Percentiles rank a stretch among this genome's conserved stretches.
phyloP scores from a whole-genome alignment of 106 monocot genomes.

The Platanthera guangdongensis region DNA sequence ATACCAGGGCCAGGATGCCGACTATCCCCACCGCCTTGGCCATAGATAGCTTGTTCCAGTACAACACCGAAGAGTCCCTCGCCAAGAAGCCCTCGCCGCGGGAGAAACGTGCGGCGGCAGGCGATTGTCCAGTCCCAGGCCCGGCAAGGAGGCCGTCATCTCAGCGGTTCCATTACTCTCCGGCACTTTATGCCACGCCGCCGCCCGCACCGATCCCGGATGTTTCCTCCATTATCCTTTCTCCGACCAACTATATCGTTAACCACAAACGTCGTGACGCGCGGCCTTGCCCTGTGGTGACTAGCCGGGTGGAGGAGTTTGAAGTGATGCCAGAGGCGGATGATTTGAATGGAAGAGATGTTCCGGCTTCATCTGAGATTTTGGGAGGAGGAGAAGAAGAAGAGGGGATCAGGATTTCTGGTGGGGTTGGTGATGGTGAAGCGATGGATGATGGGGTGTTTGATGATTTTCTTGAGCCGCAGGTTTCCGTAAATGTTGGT shows the following conservation, averaged over 20 bases:
- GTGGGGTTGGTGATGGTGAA: neutral
- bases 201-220: slow-evolving; percentile 2
- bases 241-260: slow-evolving; percentile 2
- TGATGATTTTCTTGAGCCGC: neutral
- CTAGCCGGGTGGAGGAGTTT: neutral
- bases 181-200: slow-evolving; percentile 4
- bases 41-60: neutral
- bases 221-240: neutral
- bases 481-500: neutral
- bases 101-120: neutral
- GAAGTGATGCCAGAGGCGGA: neutral
- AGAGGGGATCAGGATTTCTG: neutral
- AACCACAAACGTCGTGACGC: slow-evolving; percentile 5
- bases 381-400: neutral
- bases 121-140: neutral
- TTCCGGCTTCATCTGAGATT: neutral
- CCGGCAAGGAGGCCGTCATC: neutral
- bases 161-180: neutral
- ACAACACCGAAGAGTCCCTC: neutral
- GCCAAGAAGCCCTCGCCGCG: neutral
- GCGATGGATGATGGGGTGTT: neutral
- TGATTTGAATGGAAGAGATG: neutral
- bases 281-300: neutral
- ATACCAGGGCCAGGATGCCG: neutral
- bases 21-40: neutral